Conservation (phyloP, 345 rosid genomes). For the Conringia planisiliqua region DNA sequence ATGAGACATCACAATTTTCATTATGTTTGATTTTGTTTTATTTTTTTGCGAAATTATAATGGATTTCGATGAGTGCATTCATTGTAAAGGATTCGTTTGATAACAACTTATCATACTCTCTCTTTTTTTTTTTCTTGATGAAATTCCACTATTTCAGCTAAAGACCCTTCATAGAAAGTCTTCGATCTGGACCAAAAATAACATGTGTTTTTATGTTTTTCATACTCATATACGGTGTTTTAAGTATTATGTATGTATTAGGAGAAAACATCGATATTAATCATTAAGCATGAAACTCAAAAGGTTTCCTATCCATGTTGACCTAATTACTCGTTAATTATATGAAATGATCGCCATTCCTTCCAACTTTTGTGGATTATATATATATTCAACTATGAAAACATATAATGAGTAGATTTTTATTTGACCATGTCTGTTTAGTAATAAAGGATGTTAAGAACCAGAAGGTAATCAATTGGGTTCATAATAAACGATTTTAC, state of each 20-base stretch:
- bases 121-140: not conserved
- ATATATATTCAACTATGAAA: not conserved
- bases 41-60: not conserved
- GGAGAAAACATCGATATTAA: not conserved
- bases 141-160: constrained; percentile 17
- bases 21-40: not conserved
- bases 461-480: constrained; percentile 14
- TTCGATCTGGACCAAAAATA: constrained; percentile 15
- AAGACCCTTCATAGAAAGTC: constrained; percentile 2
- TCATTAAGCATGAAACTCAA: not conserved
- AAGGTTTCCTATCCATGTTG: not conserved
- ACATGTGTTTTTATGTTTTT: not conserved
- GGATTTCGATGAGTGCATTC: constrained; percentile 29
- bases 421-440: too few relatives aligned
- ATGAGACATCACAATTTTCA: constrained; percentile 25
- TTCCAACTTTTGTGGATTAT: not conserved
- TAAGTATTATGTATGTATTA: not conserved
- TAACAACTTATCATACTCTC: constrained; percentile 29
- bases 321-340: not conserved
- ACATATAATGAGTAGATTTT: not conserved
- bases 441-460: constrained; percentile 7
- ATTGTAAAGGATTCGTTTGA: constrained; percentile 34
- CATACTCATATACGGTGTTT: not conserved
- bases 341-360: not conserved
- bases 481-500: not conserved